These are phyloP conservation scores for Primulina huaijiensis DNA, from an alignment of 257 asterid genomes.

Conservation along the genomic window DNA sequence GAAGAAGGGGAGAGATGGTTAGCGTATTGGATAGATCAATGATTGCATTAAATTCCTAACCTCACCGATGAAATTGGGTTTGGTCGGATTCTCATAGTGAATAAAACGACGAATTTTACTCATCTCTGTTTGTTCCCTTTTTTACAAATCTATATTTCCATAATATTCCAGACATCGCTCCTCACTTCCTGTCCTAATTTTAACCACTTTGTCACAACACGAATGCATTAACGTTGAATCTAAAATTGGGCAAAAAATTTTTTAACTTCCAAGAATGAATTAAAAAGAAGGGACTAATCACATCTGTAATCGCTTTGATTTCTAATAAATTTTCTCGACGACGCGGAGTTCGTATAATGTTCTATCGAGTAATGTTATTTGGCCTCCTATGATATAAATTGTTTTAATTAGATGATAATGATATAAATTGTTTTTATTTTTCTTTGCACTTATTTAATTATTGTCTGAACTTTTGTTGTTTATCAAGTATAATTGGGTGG, in stretches of 20 bases:
- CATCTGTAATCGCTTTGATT: too few species aligned
- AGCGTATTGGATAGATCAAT: constrained; percentile 43
- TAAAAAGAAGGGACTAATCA: too few species aligned
- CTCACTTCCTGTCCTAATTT: neutral
- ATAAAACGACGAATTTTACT: constrained; percentile 19
- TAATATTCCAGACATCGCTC: neutral
- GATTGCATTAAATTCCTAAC: constrained; percentile 37
- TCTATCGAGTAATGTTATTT: too few species aligned
- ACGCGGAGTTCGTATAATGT: too few species aligned
- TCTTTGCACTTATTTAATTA: too few species aligned
- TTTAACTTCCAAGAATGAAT: neutral
- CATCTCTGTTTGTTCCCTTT: neutral
- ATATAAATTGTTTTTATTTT: too few species aligned
- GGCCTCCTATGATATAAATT: too few species aligned
- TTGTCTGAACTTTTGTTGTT: too few species aligned
- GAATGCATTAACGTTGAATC: neutral
- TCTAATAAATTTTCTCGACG: too few species aligned
- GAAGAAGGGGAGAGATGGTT: constrained; percentile 27
- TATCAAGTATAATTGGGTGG: too few species aligned
- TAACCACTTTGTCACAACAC: neutral
- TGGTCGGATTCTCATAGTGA: constrained; percentile 39
- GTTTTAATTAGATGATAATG: too few species aligned
- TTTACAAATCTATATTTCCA: neutral
- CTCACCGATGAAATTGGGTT: constrained; percentile 33
- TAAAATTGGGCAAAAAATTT: neutral